Percentiles rank a stretch among this genome's conserved stretches.
phyloP scores from a whole-genome alignment of 2,329 filamentous ascomycete species.

The Sordariomycetes sp. region DNA sequence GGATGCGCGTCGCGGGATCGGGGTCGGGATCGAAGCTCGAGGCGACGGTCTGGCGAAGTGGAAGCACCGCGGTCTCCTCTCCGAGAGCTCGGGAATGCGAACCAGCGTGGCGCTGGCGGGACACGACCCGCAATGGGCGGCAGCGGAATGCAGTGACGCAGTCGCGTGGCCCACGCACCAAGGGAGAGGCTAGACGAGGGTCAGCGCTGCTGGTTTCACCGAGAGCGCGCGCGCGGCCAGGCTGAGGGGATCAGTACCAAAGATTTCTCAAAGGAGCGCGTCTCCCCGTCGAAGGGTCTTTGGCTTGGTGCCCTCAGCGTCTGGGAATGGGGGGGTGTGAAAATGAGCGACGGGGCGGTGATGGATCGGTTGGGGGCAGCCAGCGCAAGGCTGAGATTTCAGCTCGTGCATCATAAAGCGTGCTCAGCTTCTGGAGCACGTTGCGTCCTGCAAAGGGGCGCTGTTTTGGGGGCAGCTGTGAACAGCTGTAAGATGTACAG shows the following conservation, averaged over 20 bases:
- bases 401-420: neutral
- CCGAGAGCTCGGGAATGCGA: no score
- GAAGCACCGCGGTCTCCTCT: neutral
- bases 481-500: neutral
- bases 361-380: neutral
- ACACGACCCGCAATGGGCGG: neutral
- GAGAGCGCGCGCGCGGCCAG: neutral
- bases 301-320: slow-evolving; percentile 1
- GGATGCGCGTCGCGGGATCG: neutral
- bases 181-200: neutral
- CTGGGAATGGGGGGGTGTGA: neutral
- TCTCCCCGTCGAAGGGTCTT: slow-evolving; percentile 4
- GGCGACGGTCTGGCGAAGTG: neutral
- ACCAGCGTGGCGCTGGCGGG: neutral
- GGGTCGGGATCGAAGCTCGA: neutral
- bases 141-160: neutral
- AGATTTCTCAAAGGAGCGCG: slow-evolving; percentile 1
- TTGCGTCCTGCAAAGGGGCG: neutral
- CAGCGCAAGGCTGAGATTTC: slow-evolving; percentile 3
- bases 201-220: neutral
- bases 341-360: neutral
- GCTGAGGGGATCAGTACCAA: slow-evolving; percentile 1
- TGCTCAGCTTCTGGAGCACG: neutral
- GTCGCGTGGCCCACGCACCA: neutral
- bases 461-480: neutral